Base-by-base conservation (phyloP, 164 flowering plant genomes). In the Berberis thunbergii region DNA sequence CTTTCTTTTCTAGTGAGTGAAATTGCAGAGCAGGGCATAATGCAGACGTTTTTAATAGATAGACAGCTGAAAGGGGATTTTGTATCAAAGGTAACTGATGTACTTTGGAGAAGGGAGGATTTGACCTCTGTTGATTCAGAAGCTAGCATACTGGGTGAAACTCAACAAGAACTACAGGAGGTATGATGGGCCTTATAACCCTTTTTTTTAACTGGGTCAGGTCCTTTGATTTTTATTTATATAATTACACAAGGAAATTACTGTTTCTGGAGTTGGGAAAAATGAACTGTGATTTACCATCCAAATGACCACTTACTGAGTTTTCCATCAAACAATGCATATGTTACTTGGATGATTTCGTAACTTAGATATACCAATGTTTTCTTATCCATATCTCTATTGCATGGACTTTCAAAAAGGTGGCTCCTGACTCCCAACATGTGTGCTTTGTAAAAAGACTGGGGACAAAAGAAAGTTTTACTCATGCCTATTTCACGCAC, bases 41-140 rank as follows among this genome's bases (percentile, higher is more conserved):
- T 93, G 67, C 74, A 70, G 57, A 72, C 73, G 11, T 89, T 89
- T 74, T 66, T 89, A 1, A 78, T 72, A 68, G 96, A 89, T 44
- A 84, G 98, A 72, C 74, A 79, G 53, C 55, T 80, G 61, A 80
- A 74, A 73, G 96, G 94, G 46, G 98, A 89, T 78, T 75, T 89
- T 67, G 72, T 93, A 61, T 78, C 96, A 12, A 86, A 69, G 73
- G 76, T 72, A 74, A 78, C 83, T 66, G 98, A 93, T 77, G 60
- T 69, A 61, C 49, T 93, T 44, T 88, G 87, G 93, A 72, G 62
- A 54, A 76, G 73, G 68, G 77, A 71, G 42, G 65, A 63, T 2
- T 11, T 65, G 53, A 67, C 68, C 40, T 64, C 54, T 64, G 60
- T 71, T 64, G 78, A 73, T 52, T 50, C 49, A 13, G 82, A 74